Conservation (phyloP, 148 eudicot genomes). For the Cornus florida region DNA sequence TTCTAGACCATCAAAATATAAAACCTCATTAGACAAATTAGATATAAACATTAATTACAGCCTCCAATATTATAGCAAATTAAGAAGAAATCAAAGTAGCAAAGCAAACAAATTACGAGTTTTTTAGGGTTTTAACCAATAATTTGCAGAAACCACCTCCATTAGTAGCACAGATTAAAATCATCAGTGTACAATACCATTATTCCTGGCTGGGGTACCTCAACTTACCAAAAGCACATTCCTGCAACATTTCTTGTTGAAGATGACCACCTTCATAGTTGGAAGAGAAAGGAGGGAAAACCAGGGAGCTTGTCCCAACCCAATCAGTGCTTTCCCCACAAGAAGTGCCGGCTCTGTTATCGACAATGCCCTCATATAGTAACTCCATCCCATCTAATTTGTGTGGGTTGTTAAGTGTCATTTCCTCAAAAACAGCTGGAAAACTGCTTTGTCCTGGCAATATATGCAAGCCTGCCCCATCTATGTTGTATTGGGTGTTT, state of each 20-base stretch:
- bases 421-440: slow-evolving; percentile 35
- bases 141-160: slow-evolving; percentile 6
- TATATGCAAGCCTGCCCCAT: background rate
- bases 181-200: slow-evolving; percentile 8
- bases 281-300: slow-evolving; percentile 29
- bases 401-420: slow-evolving; percentile 40
- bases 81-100: background rate
- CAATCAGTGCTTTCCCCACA: slow-evolving; percentile 29
- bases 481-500: background rate
- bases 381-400: slow-evolving; percentile 51
- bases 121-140: slow-evolving; percentile 18
- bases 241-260: slow-evolving; percentile 26
- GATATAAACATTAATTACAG: background rate
- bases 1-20: background rate
- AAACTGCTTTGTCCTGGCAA: slow-evolving; percentile 29
- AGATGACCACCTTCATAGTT: slow-evolving; percentile 11
- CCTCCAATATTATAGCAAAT: background rate
- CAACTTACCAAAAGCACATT: slow-evolving; percentile 28
- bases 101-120: background rate
- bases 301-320: slow-evolving; percentile 44
- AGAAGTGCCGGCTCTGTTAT: slow-evolving; percentile 4
- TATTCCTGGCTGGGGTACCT: slow-evolving; percentile 16
- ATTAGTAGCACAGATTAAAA: slow-evolving; percentile 22
- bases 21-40: background rate
- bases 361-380: slow-evolving; percentile 36